Evolutionary conservation across 2,329 filamentous ascomycete genomes (phyloP), one percentile per base, ranked within the genome.

Genomic region (Sarocladium kiliense): DNA sequence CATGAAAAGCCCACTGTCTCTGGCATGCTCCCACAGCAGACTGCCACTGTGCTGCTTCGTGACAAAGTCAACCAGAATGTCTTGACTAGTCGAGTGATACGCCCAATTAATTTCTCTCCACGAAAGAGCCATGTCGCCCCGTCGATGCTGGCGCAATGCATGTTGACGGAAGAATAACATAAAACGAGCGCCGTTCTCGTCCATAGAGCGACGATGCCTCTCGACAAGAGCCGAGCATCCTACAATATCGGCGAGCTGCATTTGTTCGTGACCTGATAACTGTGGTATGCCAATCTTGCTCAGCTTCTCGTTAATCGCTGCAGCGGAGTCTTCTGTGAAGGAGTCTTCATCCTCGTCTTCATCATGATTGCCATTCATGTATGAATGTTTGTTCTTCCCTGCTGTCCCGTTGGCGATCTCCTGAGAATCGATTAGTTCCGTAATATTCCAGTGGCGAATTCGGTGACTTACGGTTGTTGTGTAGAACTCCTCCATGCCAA

Each of bases 1-100:
- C 85, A 97, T 93, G 66, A 96, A 97, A 55, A 97, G 79, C 11
- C 94, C 94, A 61, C 88, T 90, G 66, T 95, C 88, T 47, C 88
- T 81, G 1, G 93, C 94, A 63, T 92, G 81, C 59, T 88, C 82
- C 94, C 94, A 99, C 6, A 87, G 74, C 74, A 97, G 79, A 57
- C 83, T 86, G 1, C 87, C 87, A 59, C 91, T 87, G 62, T 88
- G 91, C 63, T 95, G 90, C 19, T 83, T 78, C 11, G 86, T 85
- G 10, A 96, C 87, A 62, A 96, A 86, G 67, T 96, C 90, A 1
- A 88, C 77, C 18, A 97, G 75, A 37, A 97, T 92, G 66, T 97
- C 93, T 69, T 99, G 94, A 58, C 91, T 90, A 11, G 76, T 82
- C 41, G 88, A 92, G 65, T 94, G 89, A 61, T 86, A 93, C 0